Percentiles rank a stretch among this genome's conserved stretches.
phyloP scores from a whole-genome alignment of 768 basidiomycete species.

The Lanmaoa pseudosensibilis region DNA sequence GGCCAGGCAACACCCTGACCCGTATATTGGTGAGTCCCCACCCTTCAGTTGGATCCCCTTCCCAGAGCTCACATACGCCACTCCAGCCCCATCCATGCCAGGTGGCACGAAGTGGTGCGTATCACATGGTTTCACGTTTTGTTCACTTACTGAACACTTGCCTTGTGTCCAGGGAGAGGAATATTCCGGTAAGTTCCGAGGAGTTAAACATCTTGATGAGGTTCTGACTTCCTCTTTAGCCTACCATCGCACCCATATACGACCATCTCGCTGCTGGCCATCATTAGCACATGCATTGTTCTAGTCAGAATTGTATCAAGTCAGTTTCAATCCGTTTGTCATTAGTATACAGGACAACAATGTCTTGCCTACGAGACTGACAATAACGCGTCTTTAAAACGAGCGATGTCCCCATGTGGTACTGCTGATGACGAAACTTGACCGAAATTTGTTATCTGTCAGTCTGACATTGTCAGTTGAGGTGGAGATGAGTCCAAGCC shows the following conservation, averaged over 20 bases:
- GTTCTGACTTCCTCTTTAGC: constrained; percentile 39
- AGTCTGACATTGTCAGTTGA: too few species aligned
- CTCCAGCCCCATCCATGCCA: constrained; percentile 72
- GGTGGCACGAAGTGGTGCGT: constrained; percentile 96
- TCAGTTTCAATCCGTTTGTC: background rate
- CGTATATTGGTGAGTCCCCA: constrained; percentile 79
- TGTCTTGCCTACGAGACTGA: background rate
- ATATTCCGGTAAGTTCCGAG: constrained; percentile 61
- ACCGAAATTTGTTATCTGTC: background rate
- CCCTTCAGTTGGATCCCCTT: background rate
- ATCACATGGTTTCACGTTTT: background rate
- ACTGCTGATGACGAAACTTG: background rate
- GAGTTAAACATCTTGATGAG: background rate
- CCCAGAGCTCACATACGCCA: background rate
- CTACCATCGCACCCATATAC: constrained; percentile 60
- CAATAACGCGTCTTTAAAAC: background rate
- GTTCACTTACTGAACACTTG: background rate
- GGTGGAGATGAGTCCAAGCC: background rate
- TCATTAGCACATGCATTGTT: constrained; percentile 21
- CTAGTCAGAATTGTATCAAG: background rate
- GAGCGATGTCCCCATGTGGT: background rate
- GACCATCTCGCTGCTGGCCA: constrained; percentile 51
- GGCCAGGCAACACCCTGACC: constrained; percentile 78
- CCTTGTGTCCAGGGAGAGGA: constrained; percentile 64
- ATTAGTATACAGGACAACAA: background rate